Percentiles rank a stretch among this genome's conserved stretches.
These are phyloP conservation scores for Boletus sp. DNA, from an alignment of 1,284 basidiomycete genomes.

Conservation along the genomic window DNA sequence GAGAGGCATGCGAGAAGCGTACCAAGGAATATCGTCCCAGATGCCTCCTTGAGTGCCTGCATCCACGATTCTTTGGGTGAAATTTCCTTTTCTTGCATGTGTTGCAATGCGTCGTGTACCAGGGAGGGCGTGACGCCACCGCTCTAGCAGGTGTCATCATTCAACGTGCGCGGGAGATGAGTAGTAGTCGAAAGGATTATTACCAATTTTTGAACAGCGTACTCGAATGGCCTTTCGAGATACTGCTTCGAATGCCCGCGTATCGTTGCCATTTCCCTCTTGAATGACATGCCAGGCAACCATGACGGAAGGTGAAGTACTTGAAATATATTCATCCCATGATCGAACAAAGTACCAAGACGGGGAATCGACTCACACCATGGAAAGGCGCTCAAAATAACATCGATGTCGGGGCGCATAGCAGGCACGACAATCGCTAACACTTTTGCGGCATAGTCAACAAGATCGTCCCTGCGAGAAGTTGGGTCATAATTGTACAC, in stretches of 20 bases:
- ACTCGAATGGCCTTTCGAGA: background rate
- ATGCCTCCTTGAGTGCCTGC: conserved; percentile 9
- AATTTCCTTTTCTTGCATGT: conserved; percentile 5
- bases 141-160: background rate
- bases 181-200: background rate
- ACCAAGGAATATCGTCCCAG: conserved; percentile 16
- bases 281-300: background rate
- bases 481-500: background rate
- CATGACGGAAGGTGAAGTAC: background rate
- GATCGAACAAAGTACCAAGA: no score
- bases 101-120: conserved; percentile 13
- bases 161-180: background rate
- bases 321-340: background rate
- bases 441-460: background rate
- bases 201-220: background rate
- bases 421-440: background rate
- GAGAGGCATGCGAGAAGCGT: no score
- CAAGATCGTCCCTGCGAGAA: background rate
- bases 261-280: background rate
- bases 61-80: background rate
- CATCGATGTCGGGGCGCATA: background rate
- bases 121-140: conserved; percentile 6
- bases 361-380: background rate
- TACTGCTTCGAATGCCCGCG: background rate
- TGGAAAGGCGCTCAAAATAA: background rate